Evolutionary conservation across 495 filamentous ascomycete genomes (phyloP), one percentile per base, ranked within the genome.

Genomic region (Aspergillus nanangensis): DNA sequence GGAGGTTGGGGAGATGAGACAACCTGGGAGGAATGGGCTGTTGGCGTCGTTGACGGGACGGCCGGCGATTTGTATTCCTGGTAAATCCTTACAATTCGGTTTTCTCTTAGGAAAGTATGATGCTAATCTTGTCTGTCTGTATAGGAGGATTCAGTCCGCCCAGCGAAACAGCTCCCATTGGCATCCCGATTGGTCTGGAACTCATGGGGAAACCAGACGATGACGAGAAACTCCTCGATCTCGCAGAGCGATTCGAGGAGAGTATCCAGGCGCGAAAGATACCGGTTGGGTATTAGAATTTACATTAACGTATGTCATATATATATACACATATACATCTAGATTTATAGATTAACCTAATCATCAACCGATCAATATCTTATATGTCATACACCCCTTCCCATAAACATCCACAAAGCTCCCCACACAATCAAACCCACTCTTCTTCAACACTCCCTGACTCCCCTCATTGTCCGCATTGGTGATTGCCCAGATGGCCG

Each of bases 141-240:
- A 43, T 33, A 66, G 72, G 63, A 15, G 75, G 74, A 0, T 74
- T 72, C 43, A 77, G 72, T 0, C 50, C 69, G 0, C 44, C 65
- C 1, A 72, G 62, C 3, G 44, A 49, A 1, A 62, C 74, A 23
- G 79, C 83, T 14, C 70, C 69, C 0, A 37, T 62, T 5, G 82
- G 83, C 11, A 64, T 85, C 3, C 82, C 83, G 1, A 69, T 86
- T 35, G 82, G 82, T 2, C 71, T 84, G 66, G 82, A 86, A 64
- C 74, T 86, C 41, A 59, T 86, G 48, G 80, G 83, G 0, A 51
- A 57, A 48, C 66, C 66, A 3, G 80, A 74, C 65, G 58, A 39
- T 8, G 83, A 87, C 49, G 66, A 65, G 9, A 62, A 61, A 34
- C 41, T 86, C 47, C 57, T 86, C 14, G 66, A 73, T 25, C 67